These are phyloP conservation scores for Peniophora sp. DNA, from an alignment of 1,284 basidiomycete species.

Conservation along the genomic window DNA sequence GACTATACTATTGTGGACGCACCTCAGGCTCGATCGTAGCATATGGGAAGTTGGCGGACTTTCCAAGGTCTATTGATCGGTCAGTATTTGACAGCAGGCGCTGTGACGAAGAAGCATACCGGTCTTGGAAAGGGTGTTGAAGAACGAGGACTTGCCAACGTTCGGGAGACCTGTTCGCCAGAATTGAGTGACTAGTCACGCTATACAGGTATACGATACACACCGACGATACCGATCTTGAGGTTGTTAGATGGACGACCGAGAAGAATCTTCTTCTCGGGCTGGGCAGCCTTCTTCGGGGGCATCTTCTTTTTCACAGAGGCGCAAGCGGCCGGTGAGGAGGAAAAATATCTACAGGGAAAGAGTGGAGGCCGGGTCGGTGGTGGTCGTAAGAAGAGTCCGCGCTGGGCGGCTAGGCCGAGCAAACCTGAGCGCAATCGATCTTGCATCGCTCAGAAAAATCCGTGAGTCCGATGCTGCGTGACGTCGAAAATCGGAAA, in stretches of 20 bases:
- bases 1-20: conserved; percentile 5
- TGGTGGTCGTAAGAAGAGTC: conserved; percentile 1
- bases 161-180: conserved; percentile 75
- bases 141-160: conserved; percentile 91
- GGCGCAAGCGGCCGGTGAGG: conserved; percentile 9
- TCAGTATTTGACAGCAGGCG: not conserved
- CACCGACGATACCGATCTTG: conserved; percentile 95
- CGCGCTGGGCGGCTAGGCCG: conserved; percentile 1
- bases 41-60: conserved; percentile 98
- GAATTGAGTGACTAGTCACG: conserved; percentile 9
- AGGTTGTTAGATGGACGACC: conserved; percentile 91
- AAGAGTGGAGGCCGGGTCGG: conserved; percentile 6
- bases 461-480: not conserved
- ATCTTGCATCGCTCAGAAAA: conserved; percentile 1
- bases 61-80: conserved; percentile 72
- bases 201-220: conserved; percentile 27
- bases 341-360: conserved; percentile 16
- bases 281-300: conserved; percentile 69
- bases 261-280: conserved; percentile 80
- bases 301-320: conserved; percentile 63
- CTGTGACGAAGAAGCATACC: conserved; percentile 34
- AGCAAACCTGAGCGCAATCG: not conserved
- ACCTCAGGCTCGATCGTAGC: conserved; percentile 89
- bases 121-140: conserved; percentile 92
- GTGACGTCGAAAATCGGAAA: not conserved